phyloP scores from a whole-genome alignment of 1,284 basidiomycete species.

The Chondrostereum purpureum region DNA sequence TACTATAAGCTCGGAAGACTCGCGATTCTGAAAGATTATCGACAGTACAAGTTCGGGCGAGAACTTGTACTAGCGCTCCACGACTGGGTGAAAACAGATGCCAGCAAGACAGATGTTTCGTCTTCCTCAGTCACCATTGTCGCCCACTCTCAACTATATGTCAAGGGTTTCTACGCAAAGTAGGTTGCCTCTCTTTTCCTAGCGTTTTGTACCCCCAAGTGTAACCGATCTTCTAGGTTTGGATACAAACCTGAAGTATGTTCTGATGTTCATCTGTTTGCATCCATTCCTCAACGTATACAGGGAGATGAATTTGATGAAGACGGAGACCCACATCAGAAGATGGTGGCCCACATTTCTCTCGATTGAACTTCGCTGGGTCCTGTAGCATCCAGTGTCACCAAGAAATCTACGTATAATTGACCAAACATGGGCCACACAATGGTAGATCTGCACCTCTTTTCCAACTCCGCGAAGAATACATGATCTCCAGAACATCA shows the following conservation, averaged over 20 bases:
- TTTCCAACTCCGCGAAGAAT: too few species aligned
- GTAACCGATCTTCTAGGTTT: slow-evolving; percentile 40
- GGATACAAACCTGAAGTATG: slow-evolving; percentile 62
- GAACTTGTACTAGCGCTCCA: slow-evolving; percentile 57
- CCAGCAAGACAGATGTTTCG: slow-evolving; percentile 23
- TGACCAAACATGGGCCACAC: too few species aligned
- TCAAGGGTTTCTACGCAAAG: slow-evolving; percentile 69
- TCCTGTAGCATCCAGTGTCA: too few species aligned
- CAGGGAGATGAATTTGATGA: slow-evolving; percentile 75
- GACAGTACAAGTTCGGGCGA: slow-evolving; percentile 55
- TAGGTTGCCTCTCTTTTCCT: slow-evolving; percentile 28
- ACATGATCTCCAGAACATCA: too few species aligned
- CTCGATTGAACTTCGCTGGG: slow-evolving; percentile 28
- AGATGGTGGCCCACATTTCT: slow-evolving; percentile 56
- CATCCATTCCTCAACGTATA: slow-evolving; percentile 2
- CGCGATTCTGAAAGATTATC: slow-evolving; percentile 59
- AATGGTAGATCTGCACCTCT: too few species aligned
- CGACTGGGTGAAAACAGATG: slow-evolving; percentile 44
- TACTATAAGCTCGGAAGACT: slow-evolving; percentile 45
- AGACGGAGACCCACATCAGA: slow-evolving; percentile 75
- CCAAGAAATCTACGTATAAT: too few species aligned
- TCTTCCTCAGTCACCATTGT: slow-evolving; percentile 34
- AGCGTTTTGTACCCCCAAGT: not conserved
- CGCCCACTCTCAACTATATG: slow-evolving; percentile 64
- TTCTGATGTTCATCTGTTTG: slow-evolving; percentile 9